A percentile compares a stretch with the other conserved stretches of the same genome.
Conservation (phyloP, 2,329 filamentous ascomycete genomes). For the Clarireedia monteithiana region DNA sequence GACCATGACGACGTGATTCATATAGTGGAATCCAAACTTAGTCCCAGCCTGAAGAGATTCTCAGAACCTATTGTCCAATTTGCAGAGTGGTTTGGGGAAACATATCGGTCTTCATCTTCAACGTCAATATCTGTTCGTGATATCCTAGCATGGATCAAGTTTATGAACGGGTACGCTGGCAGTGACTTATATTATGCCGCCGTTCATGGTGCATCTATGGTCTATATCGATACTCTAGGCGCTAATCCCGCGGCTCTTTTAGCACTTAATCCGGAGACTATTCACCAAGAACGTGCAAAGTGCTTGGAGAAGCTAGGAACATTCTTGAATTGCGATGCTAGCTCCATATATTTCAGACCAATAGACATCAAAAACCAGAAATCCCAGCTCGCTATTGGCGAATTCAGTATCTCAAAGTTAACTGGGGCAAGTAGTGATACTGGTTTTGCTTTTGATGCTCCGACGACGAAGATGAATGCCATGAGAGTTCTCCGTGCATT, state of each 20-base stretch:
- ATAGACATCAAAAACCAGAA: constrained; percentile 50
- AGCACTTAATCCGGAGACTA: constrained; percentile 59
- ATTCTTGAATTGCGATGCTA: constrained; percentile 57
- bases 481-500: constrained; percentile 87
- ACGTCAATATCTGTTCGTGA: constrained; percentile 86
- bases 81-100: constrained; percentile 83
- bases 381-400: constrained; percentile 57
- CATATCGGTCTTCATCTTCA: constrained; percentile 66
- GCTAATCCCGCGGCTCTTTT: constrained; percentile 89
- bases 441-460: constrained; percentile 74
- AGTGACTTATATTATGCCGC: constrained; percentile 39
- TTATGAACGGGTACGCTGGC: constrained; percentile 60
- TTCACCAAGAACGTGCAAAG: constrained; percentile 61
- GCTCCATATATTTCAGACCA: constrained; percentile 54
- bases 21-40: constrained; percentile 74
- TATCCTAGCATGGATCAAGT: constrained; percentile 86
- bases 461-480: constrained; percentile 81
- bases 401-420: constrained; percentile 59
- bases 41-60: constrained; percentile 44
- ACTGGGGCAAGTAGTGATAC: constrained; percentile 42
- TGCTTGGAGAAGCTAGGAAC: constrained; percentile 68
- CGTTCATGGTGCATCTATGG: constrained; percentile 85
- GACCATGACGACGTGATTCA: constrained; percentile 79
- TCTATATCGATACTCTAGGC: constrained; percentile 91
- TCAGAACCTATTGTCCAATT: constrained; percentile 73